Conservation (phyloP, 257 asterid species). For the Ilex asprella region DNA sequence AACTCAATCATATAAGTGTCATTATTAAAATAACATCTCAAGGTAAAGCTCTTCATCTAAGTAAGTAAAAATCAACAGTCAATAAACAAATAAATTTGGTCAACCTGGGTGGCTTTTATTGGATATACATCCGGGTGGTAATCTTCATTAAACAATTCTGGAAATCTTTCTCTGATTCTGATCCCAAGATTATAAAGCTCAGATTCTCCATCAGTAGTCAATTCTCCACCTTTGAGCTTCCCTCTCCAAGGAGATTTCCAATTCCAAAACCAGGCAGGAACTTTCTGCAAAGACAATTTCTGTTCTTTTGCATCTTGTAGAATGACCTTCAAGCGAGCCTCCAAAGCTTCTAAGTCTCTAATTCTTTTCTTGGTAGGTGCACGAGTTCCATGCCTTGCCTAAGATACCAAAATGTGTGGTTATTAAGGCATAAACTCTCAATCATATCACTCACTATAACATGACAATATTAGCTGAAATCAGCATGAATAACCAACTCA, state of each 20-base stretch:
- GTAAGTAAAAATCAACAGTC: not conserved
- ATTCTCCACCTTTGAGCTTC: conserved; percentile 79
- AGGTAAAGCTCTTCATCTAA: not conserved
- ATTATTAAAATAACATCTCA: no score
- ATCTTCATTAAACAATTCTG: conserved; percentile 62
- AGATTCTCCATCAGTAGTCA: conserved; percentile 73
- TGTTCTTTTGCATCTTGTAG: conserved; percentile 41
- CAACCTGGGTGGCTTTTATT: conserved; percentile 88
- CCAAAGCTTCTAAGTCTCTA: conserved; percentile 59
- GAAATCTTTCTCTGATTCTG: conserved; percentile 64
- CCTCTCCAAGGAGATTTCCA: conserved; percentile 97
- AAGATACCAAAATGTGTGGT: not conserved
- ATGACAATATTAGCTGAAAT: no score
- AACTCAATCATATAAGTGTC: no score
- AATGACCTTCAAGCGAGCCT: conserved; percentile 51
- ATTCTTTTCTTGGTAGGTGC: conserved; percentile 93
- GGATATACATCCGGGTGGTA: conserved; percentile 90
- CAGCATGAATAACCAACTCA: no score
- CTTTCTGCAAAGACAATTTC: conserved; percentile 33
- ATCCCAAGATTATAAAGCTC: conserved; percentile 80
- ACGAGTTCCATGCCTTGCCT: conserved; percentile 98
- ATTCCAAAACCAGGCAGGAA: conserved; percentile 71
- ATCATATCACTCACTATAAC: no score
- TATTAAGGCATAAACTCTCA: not conserved
- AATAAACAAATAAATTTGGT: conserved; percentile 7